Percentiles rank a stretch among this genome's conserved stretches.
Evolutionary conservation across 257 asterid species (phyloP).

Genomic region (Plantago major): DNA sequence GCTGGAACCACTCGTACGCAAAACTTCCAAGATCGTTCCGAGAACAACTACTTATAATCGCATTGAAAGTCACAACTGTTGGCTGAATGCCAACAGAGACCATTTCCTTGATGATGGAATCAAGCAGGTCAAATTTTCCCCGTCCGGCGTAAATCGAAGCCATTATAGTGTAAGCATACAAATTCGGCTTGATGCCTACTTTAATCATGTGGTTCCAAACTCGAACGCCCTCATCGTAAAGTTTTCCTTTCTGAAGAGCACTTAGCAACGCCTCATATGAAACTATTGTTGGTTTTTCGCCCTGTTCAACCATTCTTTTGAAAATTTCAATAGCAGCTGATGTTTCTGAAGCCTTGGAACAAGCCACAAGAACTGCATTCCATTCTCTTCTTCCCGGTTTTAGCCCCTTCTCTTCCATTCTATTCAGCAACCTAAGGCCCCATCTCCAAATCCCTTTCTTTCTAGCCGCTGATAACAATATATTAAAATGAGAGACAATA

Average conservation of each 20-base stretch:
- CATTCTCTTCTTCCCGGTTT: constrained; percentile 79
- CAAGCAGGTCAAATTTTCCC: constrained; percentile 55
- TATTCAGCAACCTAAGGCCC: constrained; percentile 78
- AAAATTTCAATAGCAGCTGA: constrained; percentile 76
- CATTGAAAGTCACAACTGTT: constrained; percentile 87
- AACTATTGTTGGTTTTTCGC: constrained; percentile 74
- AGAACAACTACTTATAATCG: constrained; percentile 73
- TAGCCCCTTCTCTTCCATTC: constrained; percentile 95
- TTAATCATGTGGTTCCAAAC: constrained; percentile 91
- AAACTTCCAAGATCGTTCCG: constrained; percentile 36
- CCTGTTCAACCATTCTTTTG: constrained; percentile 84
- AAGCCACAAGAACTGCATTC: constrained; percentile 89
- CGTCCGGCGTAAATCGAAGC: constrained; percentile 71
- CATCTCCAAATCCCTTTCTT: constrained; percentile 89
- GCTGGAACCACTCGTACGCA: constrained; percentile 81
- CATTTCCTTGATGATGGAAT: constrained; percentile 65
- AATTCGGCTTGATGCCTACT: constrained; percentile 63
- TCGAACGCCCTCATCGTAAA: constrained; percentile 70
- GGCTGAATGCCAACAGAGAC: constrained; percentile 45
- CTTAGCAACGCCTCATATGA: constrained; percentile 94
- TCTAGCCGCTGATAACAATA: constrained; percentile 68
- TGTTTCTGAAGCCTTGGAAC: constrained; percentile 85
- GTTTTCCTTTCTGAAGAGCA: constrained; percentile 88
- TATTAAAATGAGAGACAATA: constrained; percentile 68
- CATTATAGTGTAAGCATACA: constrained; percentile 85